Base-by-base conservation (phyloP, 176 grass and related monocot species). In the Chrysopogon serrulatus region DNA sequence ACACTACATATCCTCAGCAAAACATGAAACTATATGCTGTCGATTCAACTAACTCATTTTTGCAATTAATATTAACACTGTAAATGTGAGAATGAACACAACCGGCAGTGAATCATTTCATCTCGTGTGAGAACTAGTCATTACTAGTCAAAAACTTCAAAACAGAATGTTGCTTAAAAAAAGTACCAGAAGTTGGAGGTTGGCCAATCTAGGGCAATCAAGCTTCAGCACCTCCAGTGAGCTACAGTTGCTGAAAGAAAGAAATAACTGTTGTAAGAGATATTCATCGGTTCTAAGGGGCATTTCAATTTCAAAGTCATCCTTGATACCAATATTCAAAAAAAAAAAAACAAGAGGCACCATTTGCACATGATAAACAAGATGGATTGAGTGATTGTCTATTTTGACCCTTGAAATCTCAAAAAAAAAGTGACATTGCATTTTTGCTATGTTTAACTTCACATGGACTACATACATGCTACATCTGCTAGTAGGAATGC, bases 141-240 rank as follows among this genome's bases (percentile, higher is more conserved):
- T 72, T 57, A 32, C 35, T 14, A 32, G 30, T 13, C 11, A 76
- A 71, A n/a, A 59, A 60, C 30, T 47, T 65, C 26, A 79, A n/a
- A 47, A 48, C 19, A 49, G 4, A 53, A 82, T 72, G 34, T 47
- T 69, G 36, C 40, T 82, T 53, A 27, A 56, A 65, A 5, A 72
- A 73, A 67, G 18, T 95, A 99, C 96, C 89, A 91, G 74, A 79
- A 99, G 89, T 69, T 96, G 96, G 51, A 99, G 91, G 27, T 89
- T 99, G 23, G 76, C 73, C 77, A 99, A 85, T 81, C 84, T 94
- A 78, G 96, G 96, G 83, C 96, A 99, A 87, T 96, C 81, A 65
- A 99, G 96, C 83, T 89, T 99, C 85, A 99, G 87, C 68, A 96
- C 76, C 87, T 99, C 96, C 81, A 99, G 69, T 34, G 93, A 92